phyloP scores from a whole-genome alignment of 495 filamentous ascomycete genomes.

The Aspergillus sparsus region DNA sequence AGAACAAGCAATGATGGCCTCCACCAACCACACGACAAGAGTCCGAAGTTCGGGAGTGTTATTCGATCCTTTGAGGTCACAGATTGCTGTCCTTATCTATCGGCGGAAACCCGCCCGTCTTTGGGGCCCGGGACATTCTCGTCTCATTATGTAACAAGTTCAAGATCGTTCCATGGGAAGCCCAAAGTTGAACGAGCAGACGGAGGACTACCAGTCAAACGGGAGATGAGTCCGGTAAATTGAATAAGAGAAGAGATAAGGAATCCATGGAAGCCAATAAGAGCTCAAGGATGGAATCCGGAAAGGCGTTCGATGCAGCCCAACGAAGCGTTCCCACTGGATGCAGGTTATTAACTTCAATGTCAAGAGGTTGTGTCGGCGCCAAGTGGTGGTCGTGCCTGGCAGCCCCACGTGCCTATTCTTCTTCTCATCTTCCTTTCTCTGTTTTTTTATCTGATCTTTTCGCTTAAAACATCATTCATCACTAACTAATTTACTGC shows the following conservation, averaged over 20 bases:
- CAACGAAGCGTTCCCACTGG: too few species aligned
- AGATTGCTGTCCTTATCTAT: constrained; percentile 40
- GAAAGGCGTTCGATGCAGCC: too few species aligned
- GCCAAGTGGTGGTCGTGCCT: background rate
- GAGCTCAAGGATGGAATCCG: too few species aligned
- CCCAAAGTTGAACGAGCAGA: background rate
- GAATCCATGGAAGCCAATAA: background rate
- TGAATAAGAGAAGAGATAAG: background rate
- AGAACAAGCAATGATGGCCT: constrained; percentile 2
- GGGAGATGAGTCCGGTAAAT: constrained; percentile 3
- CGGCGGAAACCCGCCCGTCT: constrained; percentile 32
- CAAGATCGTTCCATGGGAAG: constrained; percentile 6
- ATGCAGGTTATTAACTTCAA: too few species aligned
- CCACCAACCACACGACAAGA: background rate
- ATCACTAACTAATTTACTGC: too few species aligned
- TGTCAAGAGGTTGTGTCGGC: background rate
- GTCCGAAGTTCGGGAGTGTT: constrained; percentile 47
- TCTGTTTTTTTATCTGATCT: background rate
- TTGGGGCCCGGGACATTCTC: constrained; percentile 28
- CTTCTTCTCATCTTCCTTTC: background rate
- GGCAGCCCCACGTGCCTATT: constrained; percentile 1
- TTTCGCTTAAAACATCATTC: background rate
- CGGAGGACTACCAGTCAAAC: background rate
- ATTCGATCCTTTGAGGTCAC: constrained; percentile 47
- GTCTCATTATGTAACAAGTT: constrained; percentile 20